These are phyloP conservation scores for Amaranthus tricolor DNA, from an alignment of 179 eudicot genomes.

Conservation along the genomic window DNA sequence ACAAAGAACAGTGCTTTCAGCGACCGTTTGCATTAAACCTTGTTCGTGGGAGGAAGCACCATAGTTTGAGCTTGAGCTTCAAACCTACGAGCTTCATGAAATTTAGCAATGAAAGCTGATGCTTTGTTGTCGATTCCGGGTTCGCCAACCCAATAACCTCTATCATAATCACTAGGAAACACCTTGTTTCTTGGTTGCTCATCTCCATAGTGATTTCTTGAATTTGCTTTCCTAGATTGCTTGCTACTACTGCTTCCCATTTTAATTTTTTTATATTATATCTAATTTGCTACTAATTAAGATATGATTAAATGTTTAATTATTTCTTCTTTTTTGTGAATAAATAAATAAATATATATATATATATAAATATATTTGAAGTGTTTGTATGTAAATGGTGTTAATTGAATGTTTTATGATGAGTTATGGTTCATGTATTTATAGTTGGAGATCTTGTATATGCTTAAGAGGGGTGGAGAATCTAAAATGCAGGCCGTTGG, in stretches of 20 bases:
- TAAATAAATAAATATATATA: not conserved
- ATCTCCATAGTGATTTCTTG: constrained; percentile 23
- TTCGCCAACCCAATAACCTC: constrained; percentile 46
- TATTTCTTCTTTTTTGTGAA: not conserved
- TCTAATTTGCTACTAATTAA: too few species aligned
- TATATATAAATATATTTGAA: not conserved
- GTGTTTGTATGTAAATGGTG: not conserved
- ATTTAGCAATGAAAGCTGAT: constrained; percentile 28
- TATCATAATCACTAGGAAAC: constrained; percentile 42
- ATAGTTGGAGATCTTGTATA: constrained; percentile 20
- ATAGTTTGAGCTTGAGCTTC: constrained; percentile 28
- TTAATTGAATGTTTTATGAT: too few species aligned
- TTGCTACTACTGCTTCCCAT: constrained; percentile 25
- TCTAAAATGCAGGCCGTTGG: constrained; percentile 30
- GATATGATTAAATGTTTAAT: not conserved
- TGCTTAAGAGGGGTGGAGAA: constrained; percentile 14
- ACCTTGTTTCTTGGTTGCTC: constrained; percentile 30
- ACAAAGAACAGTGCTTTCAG: too few species aligned
- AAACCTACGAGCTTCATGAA: constrained; percentile 32
- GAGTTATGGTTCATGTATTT: constrained; percentile 18
- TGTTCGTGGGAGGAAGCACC: constrained; percentile 18
- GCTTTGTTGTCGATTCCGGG: constrained; percentile 44
- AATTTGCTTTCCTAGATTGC: constrained; percentile 14
- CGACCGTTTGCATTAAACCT: not conserved
- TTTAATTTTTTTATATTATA: not conserved